Evolutionary conservation across 345 rosid genomes (phyloP), one percentile per base, ranked within the genome.

Genomic region (Rhodamnia rubescens): DNA sequence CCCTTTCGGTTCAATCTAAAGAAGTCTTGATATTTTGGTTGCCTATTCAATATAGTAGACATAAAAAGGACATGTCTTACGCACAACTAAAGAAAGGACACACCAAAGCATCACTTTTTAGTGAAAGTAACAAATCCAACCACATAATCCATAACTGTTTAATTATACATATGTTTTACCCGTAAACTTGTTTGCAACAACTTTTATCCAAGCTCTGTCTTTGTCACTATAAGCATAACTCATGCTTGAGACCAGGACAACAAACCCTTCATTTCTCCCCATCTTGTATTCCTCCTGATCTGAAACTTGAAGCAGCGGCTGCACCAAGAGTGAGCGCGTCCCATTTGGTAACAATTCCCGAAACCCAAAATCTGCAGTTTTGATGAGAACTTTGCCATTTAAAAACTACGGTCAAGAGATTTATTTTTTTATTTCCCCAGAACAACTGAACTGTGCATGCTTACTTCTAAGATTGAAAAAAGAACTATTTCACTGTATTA

Each of bases 131-230:
- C 14, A 36, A 18, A 69, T 36, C 80, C 80, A 69, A 69, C 80
- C 80, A 69, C 36, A 9, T 20, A 32, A 36, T 69, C 18, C 13
- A 8, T 26, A 20, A 18, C 42, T 36, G 13, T 36, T 18, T 69
- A 8, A 36, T 21, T 69, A 69, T 69, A 18, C 40, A 52, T 64
- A 36, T 24, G 57, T 26, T 40, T 29, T 74, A 40, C 75, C 94
- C 91, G 88, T 83, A 85, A 94, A 91, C 91, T 94, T 95, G 88
- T 92, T 90, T 52, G 95, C 94, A 86, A 94, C 85, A 53, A 93
- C 96, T 94, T 83, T 89, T 88, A 92, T 94, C 98, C 99, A 95
- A 85, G 95, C 95, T 91, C 93, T 94, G 86, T 95, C 98, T 90
- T 95, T 94, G 83, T 97, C 92, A 44, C 88, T 89, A 88, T 94